Conservation (phyloP, 306 rosid species). For the Coriaria nepalensis region DNA sequence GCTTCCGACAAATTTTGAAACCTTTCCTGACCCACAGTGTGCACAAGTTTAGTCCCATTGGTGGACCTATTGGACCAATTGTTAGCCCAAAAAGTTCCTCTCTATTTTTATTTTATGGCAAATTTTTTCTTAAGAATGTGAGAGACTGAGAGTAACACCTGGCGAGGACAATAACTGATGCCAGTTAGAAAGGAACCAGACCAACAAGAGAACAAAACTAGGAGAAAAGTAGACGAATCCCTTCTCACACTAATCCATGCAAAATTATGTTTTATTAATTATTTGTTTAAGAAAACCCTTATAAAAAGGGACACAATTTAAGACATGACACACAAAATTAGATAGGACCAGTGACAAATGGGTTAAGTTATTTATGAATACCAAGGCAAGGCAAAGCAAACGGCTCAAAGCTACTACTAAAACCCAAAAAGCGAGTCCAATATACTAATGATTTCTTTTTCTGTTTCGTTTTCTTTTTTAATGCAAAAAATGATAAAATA, state of each 20-base stretch:
- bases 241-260: constrained; percentile 3
- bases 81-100: constrained; percentile 2
- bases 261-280: background rate
- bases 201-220: constrained; percentile 1
- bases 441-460: no score
- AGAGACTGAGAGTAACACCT: constrained; percentile 6
- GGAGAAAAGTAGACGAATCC: background rate
- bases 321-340: no score
- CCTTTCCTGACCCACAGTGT: no score
- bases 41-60: no score
- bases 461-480: background rate
- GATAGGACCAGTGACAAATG: no score
- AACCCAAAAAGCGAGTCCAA: background rate
- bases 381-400: constrained; percentile 1
- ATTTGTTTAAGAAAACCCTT: no score
- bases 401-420: no score
- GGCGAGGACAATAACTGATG: background rate
- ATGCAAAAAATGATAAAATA: background rate
- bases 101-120: constrained; percentile 3
- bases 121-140: background rate
- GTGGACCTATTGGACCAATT: background rate
- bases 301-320: no score
- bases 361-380: background rate
- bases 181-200: background rate
- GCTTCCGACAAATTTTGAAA: no score